phyloP scores from a whole-genome alignment of 768 basidiomycete species.

The Hemileccinum impolitum region DNA sequence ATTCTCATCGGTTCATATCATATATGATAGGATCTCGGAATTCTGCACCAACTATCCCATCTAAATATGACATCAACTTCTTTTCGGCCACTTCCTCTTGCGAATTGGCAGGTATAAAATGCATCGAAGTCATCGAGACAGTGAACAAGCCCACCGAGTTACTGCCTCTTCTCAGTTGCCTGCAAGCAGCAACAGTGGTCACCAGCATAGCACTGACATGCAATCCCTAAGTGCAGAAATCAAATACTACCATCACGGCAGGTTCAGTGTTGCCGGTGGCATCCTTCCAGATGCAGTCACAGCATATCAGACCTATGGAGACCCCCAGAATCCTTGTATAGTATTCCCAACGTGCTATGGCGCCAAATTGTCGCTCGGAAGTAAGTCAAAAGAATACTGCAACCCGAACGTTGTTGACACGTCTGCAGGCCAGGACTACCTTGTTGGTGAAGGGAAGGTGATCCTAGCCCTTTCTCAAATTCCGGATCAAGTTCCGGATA shows the following conservation, averaged over 20 bases:
- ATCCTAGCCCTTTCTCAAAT: neutral
- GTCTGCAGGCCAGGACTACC: slow-evolving; percentile 42
- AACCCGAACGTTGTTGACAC: slow-evolving; percentile 1
- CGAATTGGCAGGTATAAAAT: too few species aligned
- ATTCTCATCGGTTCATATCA: neutral
- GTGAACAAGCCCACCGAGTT: too few species aligned
- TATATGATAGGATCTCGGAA: too few species aligned
- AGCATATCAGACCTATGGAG: slow-evolving; percentile 57
- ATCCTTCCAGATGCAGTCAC: slow-evolving; percentile 55
- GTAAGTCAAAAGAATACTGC: slow-evolving; percentile 29
- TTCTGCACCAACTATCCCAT: neutral
- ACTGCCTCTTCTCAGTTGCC: too few species aligned
- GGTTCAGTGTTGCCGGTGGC: slow-evolving; percentile 51
- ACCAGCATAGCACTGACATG: slow-evolving; percentile 5
- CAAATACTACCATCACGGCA: slow-evolving; percentile 53
- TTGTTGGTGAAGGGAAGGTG: slow-evolving; percentile 53
- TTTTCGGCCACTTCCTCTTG: neutral
- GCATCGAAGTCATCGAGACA: too few species aligned
- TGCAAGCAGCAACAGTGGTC: too few species aligned
- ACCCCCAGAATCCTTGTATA: slow-evolving; percentile 50
- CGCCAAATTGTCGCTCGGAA: slow-evolving; percentile 41
- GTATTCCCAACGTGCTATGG: slow-evolving; percentile 62
- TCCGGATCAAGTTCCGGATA: neutral
- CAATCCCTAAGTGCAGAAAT: slow-evolving; percentile 24
- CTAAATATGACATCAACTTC: neutral